Evolutionary conservation across 371 early-diverging fungal genomes (phyloP), one percentile per base, ranked within the genome.

Genomic region (Actinomortierella ambigua): DNA sequence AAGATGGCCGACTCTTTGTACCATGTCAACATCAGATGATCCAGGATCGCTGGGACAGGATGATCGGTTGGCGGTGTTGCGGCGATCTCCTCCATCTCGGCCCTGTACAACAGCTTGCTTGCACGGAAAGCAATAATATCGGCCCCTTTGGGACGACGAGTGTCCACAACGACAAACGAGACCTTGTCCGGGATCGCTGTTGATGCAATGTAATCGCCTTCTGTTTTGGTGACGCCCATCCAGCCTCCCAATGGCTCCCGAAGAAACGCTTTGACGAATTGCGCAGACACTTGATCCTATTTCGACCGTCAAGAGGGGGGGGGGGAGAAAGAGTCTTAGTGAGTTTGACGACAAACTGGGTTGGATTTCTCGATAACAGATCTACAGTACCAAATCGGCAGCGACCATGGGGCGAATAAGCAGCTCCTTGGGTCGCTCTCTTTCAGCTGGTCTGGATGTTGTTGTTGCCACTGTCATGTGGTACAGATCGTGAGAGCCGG

Each of bases 91-190:
- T 55, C 48, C 6, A 60, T 18, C 24, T 22, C 52, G 3, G 26
- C 56, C 7, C 34, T 49, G 3, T 55, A 57, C 15, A 29, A 1
- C 22, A 73, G 27, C 14, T 59, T 53, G 43, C 67, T 73, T 15
- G 67, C 60, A 9, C 67, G 46, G 57, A 73, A 73, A 1, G 75
- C 75, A 43, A 73, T 14, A 18, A 73, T 13, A 0, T 54, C 55
- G 2, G 57, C 44, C 6, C 63, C 58, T 7, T 53, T 57, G 5
- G 57, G 29, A 24, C 63, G 39, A 9, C 50, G 47, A 3, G 60
- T 62, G n/a, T 73, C 75, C 47, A 67, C 75, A 8, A 67, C 40
- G 26, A 73, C 75, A 41, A 67, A 73, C 18, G 75, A 73, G 27
- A 73, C 68, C 0, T 67, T 63, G 18, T 73, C 63, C 8, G 27